Conservation (phyloP, 345 rosid genomes). For the Kernera saxatilis region DNA sequence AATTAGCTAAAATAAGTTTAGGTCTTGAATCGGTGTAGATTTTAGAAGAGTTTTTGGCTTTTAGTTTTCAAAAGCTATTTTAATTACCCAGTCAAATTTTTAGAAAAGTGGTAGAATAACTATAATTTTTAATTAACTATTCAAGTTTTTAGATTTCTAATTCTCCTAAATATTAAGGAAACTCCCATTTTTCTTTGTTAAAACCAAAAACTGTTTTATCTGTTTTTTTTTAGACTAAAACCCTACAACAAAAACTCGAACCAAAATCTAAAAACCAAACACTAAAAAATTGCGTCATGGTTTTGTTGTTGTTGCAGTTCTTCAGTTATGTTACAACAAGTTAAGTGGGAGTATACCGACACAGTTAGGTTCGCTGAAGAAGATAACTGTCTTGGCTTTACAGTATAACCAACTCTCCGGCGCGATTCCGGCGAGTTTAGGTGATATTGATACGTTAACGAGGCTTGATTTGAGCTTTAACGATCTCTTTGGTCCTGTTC, state of each 20-base stretch:
- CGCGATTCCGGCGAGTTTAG: constrained; percentile 93
- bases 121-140: not conserved
- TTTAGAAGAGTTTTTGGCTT: not conserved
- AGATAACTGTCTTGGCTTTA: constrained; percentile 69
- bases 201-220: not conserved
- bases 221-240: not conserved
- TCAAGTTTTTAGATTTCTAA: not conserved
- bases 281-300: not conserved
- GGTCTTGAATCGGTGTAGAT: not conserved
- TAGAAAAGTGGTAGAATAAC: not conserved
- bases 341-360: constrained; percentile 76
- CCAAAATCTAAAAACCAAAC: not conserved
- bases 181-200: not conserved
- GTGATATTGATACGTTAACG: constrained; percentile 47
- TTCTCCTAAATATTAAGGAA: not conserved
- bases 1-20: not conserved
- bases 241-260: too few species aligned
- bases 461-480: constrained; percentile 92
- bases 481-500: constrained; percentile 76
- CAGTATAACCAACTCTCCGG: constrained; percentile 76
- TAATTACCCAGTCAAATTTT: not conserved
- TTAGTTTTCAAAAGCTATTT: not conserved
- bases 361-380: constrained; percentile 64
- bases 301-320: constrained; percentile 39
- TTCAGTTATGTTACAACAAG: constrained; percentile 85